A percentile compares a stretch with the other conserved stretches of the same genome.
Evolutionary conservation across 2,329 filamentous ascomycete species (phyloP).

Genomic region (Colletotrichum tabaci): DNA sequence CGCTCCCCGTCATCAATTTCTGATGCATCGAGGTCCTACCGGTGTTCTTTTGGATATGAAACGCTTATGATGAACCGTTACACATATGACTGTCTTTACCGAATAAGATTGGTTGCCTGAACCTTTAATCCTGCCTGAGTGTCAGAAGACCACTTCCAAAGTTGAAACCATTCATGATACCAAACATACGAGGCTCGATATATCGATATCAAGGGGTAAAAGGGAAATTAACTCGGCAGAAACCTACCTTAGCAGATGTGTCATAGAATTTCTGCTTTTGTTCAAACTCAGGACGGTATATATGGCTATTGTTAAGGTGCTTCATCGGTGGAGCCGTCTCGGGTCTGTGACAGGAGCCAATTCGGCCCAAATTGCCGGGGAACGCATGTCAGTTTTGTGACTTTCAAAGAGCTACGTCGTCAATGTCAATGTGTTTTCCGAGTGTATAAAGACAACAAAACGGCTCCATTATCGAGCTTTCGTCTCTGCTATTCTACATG

Average conservation of each 20-base stretch:
- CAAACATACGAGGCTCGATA: neutral
- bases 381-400: slow-evolving; percentile 19
- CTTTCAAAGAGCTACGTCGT: slow-evolving; percentile 9
- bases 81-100: neutral
- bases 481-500: neutral
- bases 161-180: slow-evolving; percentile 10
- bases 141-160: slow-evolving; percentile 5
- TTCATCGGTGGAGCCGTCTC: slow-evolving; percentile 18
- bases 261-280: neutral
- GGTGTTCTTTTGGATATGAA: neutral
- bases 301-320: slow-evolving; percentile 11
- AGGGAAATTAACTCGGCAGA: no score
- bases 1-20: neutral
- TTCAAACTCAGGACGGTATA: neutral
- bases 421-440: neutral
- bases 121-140: neutral
- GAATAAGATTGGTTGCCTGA: neutral
- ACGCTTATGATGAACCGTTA: neutral
- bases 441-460: neutral
- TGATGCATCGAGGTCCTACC: neutral
- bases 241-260: no score
- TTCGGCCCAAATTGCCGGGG: neutral
- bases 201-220: neutral
- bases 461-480: no score
- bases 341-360: slow-evolving; percentile 23